Conservation (phyloP, 768 basidiomycete species). For the Amanita rimosa region DNA sequence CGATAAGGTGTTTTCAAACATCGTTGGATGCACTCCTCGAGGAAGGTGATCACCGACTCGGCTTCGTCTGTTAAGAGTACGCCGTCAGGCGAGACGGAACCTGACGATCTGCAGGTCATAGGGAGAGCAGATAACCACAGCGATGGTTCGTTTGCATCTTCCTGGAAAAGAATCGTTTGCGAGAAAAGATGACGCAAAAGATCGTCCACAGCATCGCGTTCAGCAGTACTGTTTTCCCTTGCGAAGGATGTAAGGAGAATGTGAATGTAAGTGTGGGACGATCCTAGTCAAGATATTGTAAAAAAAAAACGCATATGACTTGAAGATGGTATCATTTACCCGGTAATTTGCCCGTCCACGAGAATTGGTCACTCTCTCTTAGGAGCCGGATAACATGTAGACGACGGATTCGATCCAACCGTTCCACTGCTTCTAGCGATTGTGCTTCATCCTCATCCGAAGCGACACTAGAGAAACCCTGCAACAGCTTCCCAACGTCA, state of each 20-base stretch:
- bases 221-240: constrained; percentile 34
- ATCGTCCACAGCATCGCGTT: constrained; percentile 31
- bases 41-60: constrained; percentile 47
- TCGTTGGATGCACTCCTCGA: constrained; percentile 81
- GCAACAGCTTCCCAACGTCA: constrained; percentile 74
- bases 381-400: constrained; percentile 70
- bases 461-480: constrained; percentile 21
- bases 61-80: constrained; percentile 43
- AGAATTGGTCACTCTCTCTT: constrained; percentile 69
- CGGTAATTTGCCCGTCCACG: constrained; percentile 57
- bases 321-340: not conserved
- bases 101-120: constrained; percentile 20
- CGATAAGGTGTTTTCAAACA: constrained; percentile 77
- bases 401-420: constrained; percentile 43
- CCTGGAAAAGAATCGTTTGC: constrained; percentile 70
- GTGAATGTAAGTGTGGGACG: constrained; percentile 55
- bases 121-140: constrained; percentile 71
- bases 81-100: constrained; percentile 38
- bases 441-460: constrained; percentile 5
- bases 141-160: constrained; percentile 55
- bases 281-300: constrained; percentile 28
- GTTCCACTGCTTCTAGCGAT: constrained; percentile 15
- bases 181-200: constrained; percentile 61
- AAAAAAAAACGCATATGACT: not conserved
- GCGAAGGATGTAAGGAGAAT: constrained; percentile 60